Conservation (phyloP, 331 rosid genomes). For the Acacia pycnantha region DNA sequence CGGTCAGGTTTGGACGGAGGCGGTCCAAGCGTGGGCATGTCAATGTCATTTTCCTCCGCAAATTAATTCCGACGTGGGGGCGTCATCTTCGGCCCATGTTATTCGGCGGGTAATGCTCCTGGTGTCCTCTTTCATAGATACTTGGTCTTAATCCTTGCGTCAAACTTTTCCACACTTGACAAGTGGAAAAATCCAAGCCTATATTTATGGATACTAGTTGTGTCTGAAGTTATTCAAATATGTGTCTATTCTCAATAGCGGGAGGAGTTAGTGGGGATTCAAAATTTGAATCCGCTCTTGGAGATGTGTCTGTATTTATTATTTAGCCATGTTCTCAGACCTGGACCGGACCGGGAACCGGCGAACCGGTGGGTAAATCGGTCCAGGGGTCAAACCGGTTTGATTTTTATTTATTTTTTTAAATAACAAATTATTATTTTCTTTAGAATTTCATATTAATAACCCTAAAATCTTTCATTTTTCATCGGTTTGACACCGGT, state of each 20-base stretch:
- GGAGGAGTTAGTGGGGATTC: no score
- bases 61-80: neutral
- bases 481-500: no score
- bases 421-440: no score
- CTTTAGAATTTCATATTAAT: no score
- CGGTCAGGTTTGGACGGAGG: neutral
- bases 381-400: no score
- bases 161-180: neutral
- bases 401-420: no score
- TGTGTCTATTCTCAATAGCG: neutral
- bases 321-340: no score
- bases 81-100: slow-evolving; percentile 5
- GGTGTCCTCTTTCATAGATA: neutral
- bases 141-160: neutral
- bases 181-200: neutral
- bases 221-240: neutral
- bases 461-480: no score
- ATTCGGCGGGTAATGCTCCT: neutral
- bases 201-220: neutral
- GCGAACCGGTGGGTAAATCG: no score
- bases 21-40: neutral
- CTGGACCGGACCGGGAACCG: no score
- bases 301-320: rapidly evolving
- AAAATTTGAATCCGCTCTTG: rapidly evolving
- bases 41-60: neutral